phyloP scores from a whole-genome alignment of 768 basidiomycete species.

The Galerina sulciceps region DNA sequence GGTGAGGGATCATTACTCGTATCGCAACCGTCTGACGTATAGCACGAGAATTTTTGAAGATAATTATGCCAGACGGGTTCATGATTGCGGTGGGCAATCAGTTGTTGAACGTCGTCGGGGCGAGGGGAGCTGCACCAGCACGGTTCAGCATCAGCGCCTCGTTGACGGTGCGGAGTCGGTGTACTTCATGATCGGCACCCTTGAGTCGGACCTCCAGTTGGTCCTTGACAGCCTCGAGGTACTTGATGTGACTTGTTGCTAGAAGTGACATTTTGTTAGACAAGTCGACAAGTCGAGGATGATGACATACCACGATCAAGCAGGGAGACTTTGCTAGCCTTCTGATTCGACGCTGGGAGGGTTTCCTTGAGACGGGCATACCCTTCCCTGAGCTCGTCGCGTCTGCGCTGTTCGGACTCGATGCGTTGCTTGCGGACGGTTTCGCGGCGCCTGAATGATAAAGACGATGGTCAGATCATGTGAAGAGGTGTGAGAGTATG shows the following conservation, averaged over 20 bases:
- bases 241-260: slow-evolving; percentile 87
- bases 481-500: not conserved
- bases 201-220: slow-evolving; percentile 79
- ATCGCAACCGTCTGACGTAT: slow-evolving; percentile 34
- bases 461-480: slow-evolving; percentile 1
- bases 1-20: slow-evolving; percentile 39
- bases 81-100: slow-evolving; percentile 45
- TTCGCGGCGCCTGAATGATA: slow-evolving; percentile 67
- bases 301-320: slow-evolving; percentile 74
- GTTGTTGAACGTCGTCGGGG: slow-evolving; percentile 38
- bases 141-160: slow-evolving; percentile 84
- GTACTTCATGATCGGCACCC: slow-evolving; percentile 79
- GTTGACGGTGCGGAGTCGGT: slow-evolving; percentile 83
- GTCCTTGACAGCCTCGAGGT: slow-evolving; percentile 80
- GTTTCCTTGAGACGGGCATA: slow-evolving; percentile 91
- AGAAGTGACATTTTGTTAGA: too few species aligned
- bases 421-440: slow-evolving; percentile 91
- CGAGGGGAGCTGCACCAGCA: slow-evolving; percentile 59
- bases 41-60: slow-evolving; percentile 30
- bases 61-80: slow-evolving; percentile 33
- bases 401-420: slow-evolving; percentile 90
- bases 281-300: too few species aligned
- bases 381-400: slow-evolving; percentile 92
- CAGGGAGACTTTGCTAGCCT: slow-evolving; percentile 89
- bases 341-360: slow-evolving; percentile 89